Base-by-base conservation (phyloP, 345 rosid species). In the Ceriops decandra region DNA sequence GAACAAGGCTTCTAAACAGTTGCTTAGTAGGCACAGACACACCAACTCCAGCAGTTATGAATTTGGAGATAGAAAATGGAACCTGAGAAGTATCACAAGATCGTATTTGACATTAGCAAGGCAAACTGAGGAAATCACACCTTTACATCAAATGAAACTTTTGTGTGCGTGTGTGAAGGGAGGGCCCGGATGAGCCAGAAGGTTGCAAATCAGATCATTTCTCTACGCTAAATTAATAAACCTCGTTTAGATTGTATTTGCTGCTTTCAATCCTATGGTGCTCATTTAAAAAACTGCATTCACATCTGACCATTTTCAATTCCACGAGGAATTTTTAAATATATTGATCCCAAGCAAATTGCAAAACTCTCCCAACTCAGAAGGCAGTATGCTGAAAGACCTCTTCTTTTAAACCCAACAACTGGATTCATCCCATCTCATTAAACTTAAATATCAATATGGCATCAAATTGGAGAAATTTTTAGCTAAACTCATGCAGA, bases 41-140 rank as follows among this genome's bases (percentile, higher is more conserved):
- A 60, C 98, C 98, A 73, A 87, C 87, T 78, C 96, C 98, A 64
- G 70, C 85, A 60, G 96, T 97, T 76, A 93, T 78, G 76, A 84
- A 90, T 77, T 79, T 86, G 65, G 97, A 79, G 84, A 93, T 84
- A 67, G 93, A 90, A 77, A 93, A 84, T 51, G 98, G 98, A 67
- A 93, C 81, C 98, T 93, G 85, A 60, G 72, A 76, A 74, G 56
- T 32, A 38, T 36, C 21, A 17, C 36, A 52, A 64, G 6, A 60
- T 35, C 52, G 71, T 59, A 19, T 35, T 54, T 63, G 28, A 47
- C 10, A 27, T 57, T 46, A 57, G 68, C n/a, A 59, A 27, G 10
- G 35, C 1, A 28, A 74, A 73, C 20, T 26, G 62, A 59, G 68
- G 42, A 62, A 51, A 56, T 63, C 58, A 24, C 62, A 67, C 54